Percentiles rank a stretch among this genome's conserved stretches.
Evolutionary conservation across 179 eudicot genomes (phyloP).

Genomic region (Beta macrorhiza): DNA sequence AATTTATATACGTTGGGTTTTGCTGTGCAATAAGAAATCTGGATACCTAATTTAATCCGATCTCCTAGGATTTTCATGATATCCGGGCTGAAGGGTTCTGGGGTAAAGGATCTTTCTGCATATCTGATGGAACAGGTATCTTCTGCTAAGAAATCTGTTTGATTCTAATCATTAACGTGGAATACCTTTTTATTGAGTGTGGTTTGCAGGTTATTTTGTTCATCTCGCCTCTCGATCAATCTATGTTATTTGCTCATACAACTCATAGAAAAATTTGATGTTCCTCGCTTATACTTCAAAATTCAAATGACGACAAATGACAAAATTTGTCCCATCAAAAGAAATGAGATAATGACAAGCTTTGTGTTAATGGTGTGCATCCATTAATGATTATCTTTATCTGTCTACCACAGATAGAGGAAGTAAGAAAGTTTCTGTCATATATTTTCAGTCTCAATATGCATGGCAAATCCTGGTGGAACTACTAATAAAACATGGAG

Average conservation of each 20-base stretch:
- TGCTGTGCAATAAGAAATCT: slow-evolving; percentile 10
- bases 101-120: slow-evolving; percentile 71
- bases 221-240: too few species aligned
- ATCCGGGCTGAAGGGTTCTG: slow-evolving; percentile 93
- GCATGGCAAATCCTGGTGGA: too few species aligned
- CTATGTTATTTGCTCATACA: neutral
- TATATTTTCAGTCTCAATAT: too few species aligned
- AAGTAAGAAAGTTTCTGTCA: neutral
- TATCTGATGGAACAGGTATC: slow-evolving; percentile 83
- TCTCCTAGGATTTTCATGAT: slow-evolving; percentile 72
- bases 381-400: neutral
- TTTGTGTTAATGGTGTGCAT: neutral
- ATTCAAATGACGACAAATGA: too few species aligned
- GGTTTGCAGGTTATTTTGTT: neutral
- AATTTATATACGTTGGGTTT: slow-evolving; percentile 9
- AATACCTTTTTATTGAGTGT: neutral
- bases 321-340: too few species aligned
- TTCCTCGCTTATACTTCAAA: too few species aligned
- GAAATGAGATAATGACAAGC: too few species aligned
- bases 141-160: slow-evolving; percentile 8
- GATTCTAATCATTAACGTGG: neutral
- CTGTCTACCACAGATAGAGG: neutral
- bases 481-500: too few species aligned
- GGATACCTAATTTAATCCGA: slow-evolving; percentile 13
- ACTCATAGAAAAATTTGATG: neutral